phyloP scores from a whole-genome alignment of 768 basidiomycete genomes.

The Kwoniella shandongensis region DNA sequence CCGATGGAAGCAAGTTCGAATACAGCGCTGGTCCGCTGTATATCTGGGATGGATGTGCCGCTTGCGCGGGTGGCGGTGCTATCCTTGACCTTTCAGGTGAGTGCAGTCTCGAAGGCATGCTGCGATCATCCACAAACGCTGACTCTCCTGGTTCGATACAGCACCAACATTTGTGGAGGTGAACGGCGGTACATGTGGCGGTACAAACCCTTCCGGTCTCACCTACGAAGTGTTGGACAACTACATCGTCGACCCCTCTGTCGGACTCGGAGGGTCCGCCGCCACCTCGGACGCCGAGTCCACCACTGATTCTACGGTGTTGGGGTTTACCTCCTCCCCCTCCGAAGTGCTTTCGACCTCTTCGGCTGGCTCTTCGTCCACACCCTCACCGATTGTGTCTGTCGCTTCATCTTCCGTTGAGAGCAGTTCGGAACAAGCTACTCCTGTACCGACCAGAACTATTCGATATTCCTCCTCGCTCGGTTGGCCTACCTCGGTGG shows the following conservation, averaged over 20 bases:
- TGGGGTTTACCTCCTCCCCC: background rate
- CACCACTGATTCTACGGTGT: background rate
- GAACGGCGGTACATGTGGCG: slow-evolving; percentile 30
- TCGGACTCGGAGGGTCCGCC: slow-evolving; percentile 2
- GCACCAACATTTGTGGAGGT: slow-evolving; percentile 23
- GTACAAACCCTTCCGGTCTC: slow-evolving; percentile 27
- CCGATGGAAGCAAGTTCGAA: slow-evolving; percentile 6
- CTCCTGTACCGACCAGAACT: background rate
- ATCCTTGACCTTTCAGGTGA: slow-evolving; percentile 24
- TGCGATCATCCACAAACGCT: no score
- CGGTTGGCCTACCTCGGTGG: background rate
- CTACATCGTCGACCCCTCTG: slow-evolving; percentile 20
- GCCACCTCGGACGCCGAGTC: background rate
- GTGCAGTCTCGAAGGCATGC: no score
- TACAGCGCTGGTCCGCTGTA: slow-evolving; percentile 16
- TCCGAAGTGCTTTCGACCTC: background rate
- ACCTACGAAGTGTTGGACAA: slow-evolving; percentile 24
- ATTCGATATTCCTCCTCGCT: background rate
- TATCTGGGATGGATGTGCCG: slow-evolving; percentile 23
- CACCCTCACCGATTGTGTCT: background rate
- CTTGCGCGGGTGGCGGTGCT: slow-evolving; percentile 8
- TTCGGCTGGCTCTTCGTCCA: background rate
- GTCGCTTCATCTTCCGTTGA: background rate
- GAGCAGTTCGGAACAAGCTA: background rate
- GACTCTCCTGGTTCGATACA: no score